These are phyloP conservation scores for Gaertneriomyces semiglobifer DNA, from an alignment of 192 early-diverging fungal species.

Conservation along the genomic window DNA sequence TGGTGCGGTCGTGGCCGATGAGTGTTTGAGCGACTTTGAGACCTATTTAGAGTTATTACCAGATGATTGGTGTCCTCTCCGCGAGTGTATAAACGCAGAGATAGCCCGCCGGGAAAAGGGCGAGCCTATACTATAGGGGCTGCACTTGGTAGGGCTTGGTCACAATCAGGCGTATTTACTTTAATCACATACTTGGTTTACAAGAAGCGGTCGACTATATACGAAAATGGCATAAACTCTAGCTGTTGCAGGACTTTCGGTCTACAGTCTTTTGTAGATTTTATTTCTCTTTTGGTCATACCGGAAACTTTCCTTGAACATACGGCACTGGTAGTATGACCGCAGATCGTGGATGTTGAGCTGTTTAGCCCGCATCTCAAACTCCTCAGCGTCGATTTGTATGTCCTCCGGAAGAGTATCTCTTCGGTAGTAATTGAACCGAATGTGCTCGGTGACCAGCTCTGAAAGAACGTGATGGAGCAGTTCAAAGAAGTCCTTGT, in stretches of 20 bases:
- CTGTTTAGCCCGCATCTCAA: slow-evolving; percentile 57
- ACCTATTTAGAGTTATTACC: too few relatives aligned
- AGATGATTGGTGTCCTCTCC: too few relatives aligned
- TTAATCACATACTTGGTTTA: too few relatives aligned
- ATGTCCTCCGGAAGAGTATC: slow-evolving; percentile 57
- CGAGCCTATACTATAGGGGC: too few relatives aligned
- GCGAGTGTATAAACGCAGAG: too few relatives aligned
- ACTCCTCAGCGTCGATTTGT: slow-evolving; percentile 59
- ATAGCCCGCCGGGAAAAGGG: too few relatives aligned
- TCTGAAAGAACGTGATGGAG: slow-evolving; percentile 71
- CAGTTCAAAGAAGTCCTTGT: slow-evolving; percentile 78
- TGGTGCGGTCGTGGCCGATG: too few relatives aligned
- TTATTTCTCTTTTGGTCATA: slow-evolving; percentile 7
- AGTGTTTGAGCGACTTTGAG: too few relatives aligned
- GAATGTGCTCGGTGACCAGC: slow-evolving; percentile 71
- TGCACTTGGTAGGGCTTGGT: too few relatives aligned
- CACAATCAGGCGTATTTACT: too few relatives aligned
- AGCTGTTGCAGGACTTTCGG: not conserved
- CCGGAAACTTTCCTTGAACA: slow-evolving; percentile 41
- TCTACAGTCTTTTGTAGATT: slow-evolving; percentile 24
- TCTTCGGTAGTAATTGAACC: slow-evolving; percentile 65
- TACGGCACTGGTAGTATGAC: slow-evolving; percentile 53
- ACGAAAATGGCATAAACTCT: too few relatives aligned
- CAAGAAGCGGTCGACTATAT: too few relatives aligned
- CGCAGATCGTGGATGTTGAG: slow-evolving; percentile 64